phyloP scores from a whole-genome alignment of 1,284 basidiomycete genomes.

The Ceratobasidium sp. region DNA sequence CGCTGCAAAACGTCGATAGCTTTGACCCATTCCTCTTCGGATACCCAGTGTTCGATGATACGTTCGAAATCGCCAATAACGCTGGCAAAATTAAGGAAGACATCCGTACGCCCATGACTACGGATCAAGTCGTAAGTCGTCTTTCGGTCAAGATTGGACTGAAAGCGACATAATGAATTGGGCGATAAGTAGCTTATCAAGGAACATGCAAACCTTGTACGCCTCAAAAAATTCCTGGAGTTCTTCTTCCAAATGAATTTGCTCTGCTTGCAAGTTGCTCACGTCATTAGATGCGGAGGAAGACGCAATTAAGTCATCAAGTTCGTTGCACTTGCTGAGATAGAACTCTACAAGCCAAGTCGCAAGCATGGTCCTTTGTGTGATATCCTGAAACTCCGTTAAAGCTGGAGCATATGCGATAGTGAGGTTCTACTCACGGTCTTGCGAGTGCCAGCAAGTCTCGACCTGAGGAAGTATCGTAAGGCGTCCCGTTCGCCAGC shows the following conservation, averaged over 20 bases:
- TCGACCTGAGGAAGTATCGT: conserved; percentile 85
- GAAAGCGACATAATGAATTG: conserved; percentile 13
- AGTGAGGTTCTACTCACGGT: conserved; percentile 62
- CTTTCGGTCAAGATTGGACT: conserved; percentile 81
- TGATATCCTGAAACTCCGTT: conserved; percentile 75
- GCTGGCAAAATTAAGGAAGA: conserved; percentile 89
- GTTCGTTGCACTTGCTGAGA: conserved; percentile 92
- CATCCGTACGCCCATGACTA: conserved; percentile 89
- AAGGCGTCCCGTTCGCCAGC: conserved; percentile 90
- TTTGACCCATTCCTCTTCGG: conserved; percentile 89
- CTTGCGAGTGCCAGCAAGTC: conserved; percentile 81
- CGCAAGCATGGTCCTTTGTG: conserved; percentile 96
- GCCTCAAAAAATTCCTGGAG: conserved; percentile 89
- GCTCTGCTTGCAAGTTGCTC: conserved; percentile 82
- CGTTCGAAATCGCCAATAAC: conserved; percentile 80
- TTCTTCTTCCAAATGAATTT: conserved; percentile 87
- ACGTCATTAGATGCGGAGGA: conserved; percentile 85
- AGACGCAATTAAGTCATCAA: conserved; percentile 87
- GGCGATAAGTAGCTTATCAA: background rate
- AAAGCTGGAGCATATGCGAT: too few species aligned
- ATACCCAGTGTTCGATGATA: conserved; percentile 90
- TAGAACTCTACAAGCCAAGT: conserved; percentile 99
- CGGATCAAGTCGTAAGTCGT: conserved; percentile 92
- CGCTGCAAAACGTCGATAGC: conserved; percentile 86
- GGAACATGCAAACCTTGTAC: conserved; percentile 68